Conservation (phyloP, 1,139 yeast species). For the Kodamaea plutei region DNA sequence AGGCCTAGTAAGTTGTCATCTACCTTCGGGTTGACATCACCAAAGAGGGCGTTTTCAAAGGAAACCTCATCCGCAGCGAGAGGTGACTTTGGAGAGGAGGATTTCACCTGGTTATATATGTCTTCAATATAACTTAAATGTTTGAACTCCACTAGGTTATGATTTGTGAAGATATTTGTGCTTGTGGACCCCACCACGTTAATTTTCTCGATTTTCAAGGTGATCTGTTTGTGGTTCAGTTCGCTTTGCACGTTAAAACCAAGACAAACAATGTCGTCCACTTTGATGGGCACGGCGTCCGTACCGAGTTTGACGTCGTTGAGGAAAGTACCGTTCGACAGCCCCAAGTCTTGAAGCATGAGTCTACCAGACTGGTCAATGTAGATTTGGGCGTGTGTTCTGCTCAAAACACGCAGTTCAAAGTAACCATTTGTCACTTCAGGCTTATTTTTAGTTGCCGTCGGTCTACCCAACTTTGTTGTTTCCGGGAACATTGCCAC, state of each 20-base stretch:
- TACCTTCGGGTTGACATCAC: conserved; percentile 62
- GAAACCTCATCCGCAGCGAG: background rate
- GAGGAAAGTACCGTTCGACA: conserved; percentile 92
- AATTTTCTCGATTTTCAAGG: conserved; percentile 73
- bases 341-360: conserved; percentile 78
- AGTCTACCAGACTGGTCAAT: conserved; percentile 70
- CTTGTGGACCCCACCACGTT: conserved; percentile 37
- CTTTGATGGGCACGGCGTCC: conserved; percentile 60
- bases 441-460: conserved; percentile 69
- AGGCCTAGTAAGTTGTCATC: conserved; percentile 61
- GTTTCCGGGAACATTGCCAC: conserved; percentile 84
- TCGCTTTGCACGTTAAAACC: conserved; percentile 91
- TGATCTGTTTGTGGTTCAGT: conserved; percentile 77
- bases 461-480: conserved; percentile 82
- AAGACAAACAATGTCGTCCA: conserved; percentile 78
- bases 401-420: conserved; percentile 86
- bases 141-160: conserved; percentile 31
- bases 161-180: conserved; percentile 8
- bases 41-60: conserved; percentile 74
- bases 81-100: conserved; percentile 20
- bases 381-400: conserved; percentile 91
- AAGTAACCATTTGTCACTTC: conserved; percentile 85
- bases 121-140: conserved; percentile 44
- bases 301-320: conserved; percentile 68
- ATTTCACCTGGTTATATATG: conserved; percentile 20